phyloP scores from a whole-genome alignment of 495 filamentous ascomycete species.

The Xylaria venustula region DNA sequence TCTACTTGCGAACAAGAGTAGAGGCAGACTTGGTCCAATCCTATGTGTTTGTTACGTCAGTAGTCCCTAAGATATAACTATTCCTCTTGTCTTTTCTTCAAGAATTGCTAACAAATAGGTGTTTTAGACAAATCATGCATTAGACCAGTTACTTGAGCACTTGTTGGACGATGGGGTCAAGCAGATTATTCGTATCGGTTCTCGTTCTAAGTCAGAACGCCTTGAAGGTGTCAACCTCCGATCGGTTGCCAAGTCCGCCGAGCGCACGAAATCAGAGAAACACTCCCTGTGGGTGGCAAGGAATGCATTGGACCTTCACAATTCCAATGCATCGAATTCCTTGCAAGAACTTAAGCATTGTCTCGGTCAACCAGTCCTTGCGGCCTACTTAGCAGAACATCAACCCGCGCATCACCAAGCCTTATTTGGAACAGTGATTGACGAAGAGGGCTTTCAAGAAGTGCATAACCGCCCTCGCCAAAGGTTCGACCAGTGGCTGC shows the following conservation, averaged over 20 bases:
- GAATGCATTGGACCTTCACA: background rate
- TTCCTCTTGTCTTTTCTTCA: background rate
- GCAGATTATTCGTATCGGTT: constrained; percentile 69
- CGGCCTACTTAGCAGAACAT: constrained; percentile 12
- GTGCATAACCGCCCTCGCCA: constrained; percentile 13
- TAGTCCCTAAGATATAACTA: background rate
- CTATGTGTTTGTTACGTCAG: constrained; percentile 49
- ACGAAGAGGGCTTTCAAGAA: constrained; percentile 22
- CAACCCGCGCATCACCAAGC: constrained; percentile 13
- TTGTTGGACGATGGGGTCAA: constrained; percentile 52
- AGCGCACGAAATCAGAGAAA: constrained; percentile 35
- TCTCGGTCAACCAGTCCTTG: constrained; percentile 5
- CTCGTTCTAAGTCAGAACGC: constrained; percentile 59
- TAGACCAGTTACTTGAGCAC: constrained; percentile 72
- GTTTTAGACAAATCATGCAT: constrained; percentile 69
- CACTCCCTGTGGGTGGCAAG: constrained; percentile 10
- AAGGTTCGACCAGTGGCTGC: constrained; percentile 21
- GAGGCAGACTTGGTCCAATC: constrained; percentile 59
- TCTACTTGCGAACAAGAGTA: constrained; percentile 56
- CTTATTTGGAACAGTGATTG: constrained; percentile 28
- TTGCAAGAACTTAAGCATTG: constrained; percentile 16
- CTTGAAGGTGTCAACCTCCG: constrained; percentile 50
- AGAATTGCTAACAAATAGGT: background rate
- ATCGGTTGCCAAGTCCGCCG: constrained; percentile 23
- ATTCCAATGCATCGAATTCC: background rate